Percentiles rank a stretch among this genome's conserved stretches.
Evolutionary conservation across 2,329 filamentous ascomycete genomes (phyloP).

Genomic region (Trichoderma sp.): DNA sequence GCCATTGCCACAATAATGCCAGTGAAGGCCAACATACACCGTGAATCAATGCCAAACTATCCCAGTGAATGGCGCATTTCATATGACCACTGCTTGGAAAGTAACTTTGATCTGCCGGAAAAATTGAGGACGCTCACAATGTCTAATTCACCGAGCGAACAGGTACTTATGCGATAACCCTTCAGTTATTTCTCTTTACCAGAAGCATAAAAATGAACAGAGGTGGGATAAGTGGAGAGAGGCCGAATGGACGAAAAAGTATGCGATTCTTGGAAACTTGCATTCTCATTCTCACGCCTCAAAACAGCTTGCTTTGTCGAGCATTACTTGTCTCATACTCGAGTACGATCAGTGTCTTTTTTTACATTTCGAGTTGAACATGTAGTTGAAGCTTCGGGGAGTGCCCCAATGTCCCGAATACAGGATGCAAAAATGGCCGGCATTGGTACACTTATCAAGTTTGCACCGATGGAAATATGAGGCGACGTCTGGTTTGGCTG

Average conservation of each 20-base stretch:
- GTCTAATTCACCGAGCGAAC: not conserved
- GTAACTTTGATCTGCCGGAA: not conserved
- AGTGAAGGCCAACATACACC: not conserved
- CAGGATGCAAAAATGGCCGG: not conserved
- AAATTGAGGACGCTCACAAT: not conserved
- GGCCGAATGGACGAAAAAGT: not conserved
- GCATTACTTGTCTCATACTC: too few relatives aligned
- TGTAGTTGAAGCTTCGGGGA: not conserved
- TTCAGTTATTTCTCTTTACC: not conserved
- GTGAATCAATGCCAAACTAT: not conserved
- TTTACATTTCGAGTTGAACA: rapidly evolving
- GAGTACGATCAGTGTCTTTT: too few relatives aligned
- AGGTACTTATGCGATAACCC: not conserved
- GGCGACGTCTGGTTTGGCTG: not conserved
- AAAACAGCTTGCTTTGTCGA: too few relatives aligned
- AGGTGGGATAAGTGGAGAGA: not conserved
- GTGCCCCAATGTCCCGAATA: not conserved
- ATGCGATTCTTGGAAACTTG: not conserved
- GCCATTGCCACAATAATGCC: not conserved
- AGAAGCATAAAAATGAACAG: not conserved
- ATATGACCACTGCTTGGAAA: not conserved
- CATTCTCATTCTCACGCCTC: too few relatives aligned
- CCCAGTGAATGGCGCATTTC: not conserved
- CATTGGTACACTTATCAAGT: not conserved
- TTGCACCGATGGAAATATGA: not conserved